Evolutionary conservation across 768 basidiomycete genomes (phyloP).

Genomic region (Amanita fuliginea): DNA sequence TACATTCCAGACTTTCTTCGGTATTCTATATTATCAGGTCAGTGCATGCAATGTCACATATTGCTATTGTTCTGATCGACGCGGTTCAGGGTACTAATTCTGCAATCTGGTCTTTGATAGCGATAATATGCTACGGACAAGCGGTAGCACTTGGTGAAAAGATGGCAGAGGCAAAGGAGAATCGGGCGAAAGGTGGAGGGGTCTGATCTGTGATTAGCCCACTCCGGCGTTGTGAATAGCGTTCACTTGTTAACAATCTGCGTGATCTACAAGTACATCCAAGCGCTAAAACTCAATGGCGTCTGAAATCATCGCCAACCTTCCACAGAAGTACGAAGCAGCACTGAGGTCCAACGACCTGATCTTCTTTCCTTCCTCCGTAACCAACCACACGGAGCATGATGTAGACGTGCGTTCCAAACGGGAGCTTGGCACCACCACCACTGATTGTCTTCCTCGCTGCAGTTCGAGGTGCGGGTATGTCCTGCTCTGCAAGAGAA

Average conservation of each 20-base stretch:
- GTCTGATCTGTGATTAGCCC: conserved; percentile 29
- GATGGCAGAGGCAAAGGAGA: conserved; percentile 54
- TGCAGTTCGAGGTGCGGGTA: conserved; percentile 75
- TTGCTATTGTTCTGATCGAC: conserved; percentile 2
- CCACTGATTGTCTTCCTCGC: neutral
- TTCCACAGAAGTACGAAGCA: conserved; percentile 45
- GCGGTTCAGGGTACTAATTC: conserved; percentile 68
- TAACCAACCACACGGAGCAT: conserved; percentile 46
- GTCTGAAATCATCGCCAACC: conserved; percentile 40
- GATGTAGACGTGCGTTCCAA: conserved; percentile 48
- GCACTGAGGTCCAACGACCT: conserved; percentile 57
- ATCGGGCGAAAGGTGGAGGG: conserved; percentile 45
- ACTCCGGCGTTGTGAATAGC: neutral
- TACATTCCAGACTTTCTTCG: conserved; percentile 48
- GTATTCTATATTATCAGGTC: conserved; percentile 72
- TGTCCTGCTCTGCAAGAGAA: conserved; percentile 85
- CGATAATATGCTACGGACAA: conserved; percentile 53
- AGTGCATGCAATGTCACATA: conserved; percentile 9
- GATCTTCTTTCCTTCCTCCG: conserved; percentile 68
- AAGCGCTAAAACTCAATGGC: conserved; percentile 6
- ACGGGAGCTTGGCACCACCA: neutral
- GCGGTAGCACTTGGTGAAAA: conserved; percentile 59
- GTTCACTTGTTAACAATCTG: neutral
- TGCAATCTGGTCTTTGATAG: conserved; percentile 70
- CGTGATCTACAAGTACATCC: neutral